A percentile compares a stretch with the other conserved stretches of the same genome.
phyloP scores from a whole-genome alignment of 176 grass and related monocot species.

The Cenchrus purpureus region DNA sequence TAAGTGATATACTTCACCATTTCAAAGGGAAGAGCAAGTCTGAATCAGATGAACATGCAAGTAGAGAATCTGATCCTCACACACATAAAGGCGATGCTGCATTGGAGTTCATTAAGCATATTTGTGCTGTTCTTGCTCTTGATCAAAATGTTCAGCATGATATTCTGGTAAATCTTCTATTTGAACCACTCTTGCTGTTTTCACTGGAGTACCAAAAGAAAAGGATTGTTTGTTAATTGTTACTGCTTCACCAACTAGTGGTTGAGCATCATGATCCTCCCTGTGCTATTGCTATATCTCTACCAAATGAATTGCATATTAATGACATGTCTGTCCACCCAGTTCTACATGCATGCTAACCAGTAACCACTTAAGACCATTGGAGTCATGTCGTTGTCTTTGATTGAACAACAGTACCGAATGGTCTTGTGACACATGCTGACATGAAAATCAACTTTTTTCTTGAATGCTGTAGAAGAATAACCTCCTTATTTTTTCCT shows the following conservation, averaged over 20 bases:
- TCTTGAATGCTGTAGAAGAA: slow-evolving; percentile 24
- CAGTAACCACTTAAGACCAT: background rate
- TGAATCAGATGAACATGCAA: slow-evolving; percentile 48
- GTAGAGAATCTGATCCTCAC: slow-evolving; percentile 46
- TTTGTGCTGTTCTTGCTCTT: slow-evolving; percentile 90
- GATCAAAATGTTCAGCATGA: slow-evolving; percentile 95
- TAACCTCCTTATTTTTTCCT: slow-evolving; percentile 9
- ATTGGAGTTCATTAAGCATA: slow-evolving; percentile 96
- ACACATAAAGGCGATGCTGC: slow-evolving; percentile 75
- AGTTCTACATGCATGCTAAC: background rate
- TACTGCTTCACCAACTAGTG: slow-evolving; percentile 26
- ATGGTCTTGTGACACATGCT: background rate
- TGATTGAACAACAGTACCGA: background rate
- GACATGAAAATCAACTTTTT: slow-evolving; percentile 7
- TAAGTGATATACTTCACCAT: slow-evolving; percentile 73
- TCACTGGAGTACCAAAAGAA: slow-evolving; percentile 15
- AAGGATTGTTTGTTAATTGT: slow-evolving; percentile 7
- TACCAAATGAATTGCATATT: slow-evolving; percentile 21
- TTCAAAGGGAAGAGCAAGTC: slow-evolving; percentile 76
- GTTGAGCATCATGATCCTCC: background rate
- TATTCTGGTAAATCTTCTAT: slow-evolving; percentile 73
- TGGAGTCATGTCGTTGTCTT: slow-evolving; percentile 20
- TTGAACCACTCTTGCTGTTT: slow-evolving; percentile 24
- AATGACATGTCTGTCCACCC: slow-evolving; percentile 15
- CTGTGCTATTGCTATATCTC: slow-evolving; percentile 27